Base-by-base conservation (phyloP, 805 yeast genomes). In the Zygotorulaspora danielsina region DNA sequence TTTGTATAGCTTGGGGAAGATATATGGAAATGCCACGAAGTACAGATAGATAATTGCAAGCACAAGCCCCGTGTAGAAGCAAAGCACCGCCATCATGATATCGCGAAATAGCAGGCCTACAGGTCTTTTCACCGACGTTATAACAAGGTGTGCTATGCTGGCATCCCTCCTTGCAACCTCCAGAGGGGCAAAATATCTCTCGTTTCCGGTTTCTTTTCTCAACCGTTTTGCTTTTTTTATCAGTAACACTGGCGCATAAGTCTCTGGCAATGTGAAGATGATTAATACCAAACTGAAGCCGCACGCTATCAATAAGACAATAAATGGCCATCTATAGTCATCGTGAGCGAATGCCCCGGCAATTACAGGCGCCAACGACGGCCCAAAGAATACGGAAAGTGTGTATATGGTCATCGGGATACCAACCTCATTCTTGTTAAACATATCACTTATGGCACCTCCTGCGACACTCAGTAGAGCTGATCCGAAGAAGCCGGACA, bases 391-490 rank as follows among this genome's bases (percentile, higher is more conserved):
- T 2, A 86, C 85, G 2, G 79, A 71, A 12, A 81, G 64, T 0
- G 84, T 71, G 51, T 74, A 83, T 4, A 80, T 61, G 3, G 85
- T 75, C 75, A 84, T 73, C 2, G 93, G 88, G 7, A 71, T 62
- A 21, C 85, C 84, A 39, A 87, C 75, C 29, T 77, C 72, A 38
- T 69, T 61, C 42, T 78, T 77, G 13, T 66, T 66, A 67, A 78
- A 84, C 41, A 84, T 68, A 59, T 84, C 95, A 8, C 86, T 78
- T 32, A 84, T 66, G 1, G 84, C 72, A 15, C 93, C 94, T 24
- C 89, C 88, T 7, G 87, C 86, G 21, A 83, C 81, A 45, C 81
- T 76, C 48, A 84, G 65, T 28, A 87, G 83, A 2, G 84, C 81
- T 36, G 86, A 79, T 3, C 88, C 88, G 49, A 80, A 80, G 32